Percentiles rank a stretch among this genome's conserved stretches.
Conservation (phyloP, 257 asterid species). For the Jacaranda copaia region DNA sequence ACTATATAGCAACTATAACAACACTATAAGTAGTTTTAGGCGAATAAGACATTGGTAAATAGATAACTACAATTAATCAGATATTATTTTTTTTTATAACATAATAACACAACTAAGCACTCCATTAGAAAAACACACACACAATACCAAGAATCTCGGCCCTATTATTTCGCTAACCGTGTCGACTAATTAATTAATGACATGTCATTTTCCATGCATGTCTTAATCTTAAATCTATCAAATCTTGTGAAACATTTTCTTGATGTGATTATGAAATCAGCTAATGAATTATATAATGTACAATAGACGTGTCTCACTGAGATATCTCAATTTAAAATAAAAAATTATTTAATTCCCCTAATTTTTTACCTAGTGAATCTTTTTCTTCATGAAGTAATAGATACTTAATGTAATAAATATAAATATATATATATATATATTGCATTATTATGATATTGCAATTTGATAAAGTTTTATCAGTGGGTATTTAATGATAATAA, state of each 20-base stretch:
- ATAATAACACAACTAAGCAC: not conserved
- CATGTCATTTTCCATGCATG: slow-evolving; percentile 35
- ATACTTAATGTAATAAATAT: not conserved
- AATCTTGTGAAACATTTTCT: slow-evolving; percentile 24
- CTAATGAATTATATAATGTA: not conserved
- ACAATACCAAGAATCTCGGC: slow-evolving; percentile 1
- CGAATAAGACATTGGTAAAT: not conserved
- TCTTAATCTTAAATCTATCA: slow-evolving; percentile 23
- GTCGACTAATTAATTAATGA: slow-evolving; percentile 31
- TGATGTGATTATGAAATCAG: slow-evolving; percentile 16
- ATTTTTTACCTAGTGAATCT: not conserved
- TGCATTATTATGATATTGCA: slow-evolving; percentile 19
- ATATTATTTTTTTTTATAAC: not conserved
- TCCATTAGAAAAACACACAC: not conserved
- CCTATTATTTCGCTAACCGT: slow-evolving; percentile 17
- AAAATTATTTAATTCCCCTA: not conserved
- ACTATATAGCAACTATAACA: not conserved
- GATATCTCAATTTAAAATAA: not conserved
- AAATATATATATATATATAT: not conserved
- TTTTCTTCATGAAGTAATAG: not conserved
- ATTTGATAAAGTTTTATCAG: slow-evolving; percentile 2
- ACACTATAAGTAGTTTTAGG: not conserved
- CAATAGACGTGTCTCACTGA: not conserved
- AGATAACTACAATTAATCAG: not conserved
- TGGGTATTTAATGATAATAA: slow-evolving; percentile 33